Evolutionary conservation across 176 grass and related monocot species (phyloP), one percentile per base, ranked within the genome.

Genomic region (Raddia guianensis): DNA sequence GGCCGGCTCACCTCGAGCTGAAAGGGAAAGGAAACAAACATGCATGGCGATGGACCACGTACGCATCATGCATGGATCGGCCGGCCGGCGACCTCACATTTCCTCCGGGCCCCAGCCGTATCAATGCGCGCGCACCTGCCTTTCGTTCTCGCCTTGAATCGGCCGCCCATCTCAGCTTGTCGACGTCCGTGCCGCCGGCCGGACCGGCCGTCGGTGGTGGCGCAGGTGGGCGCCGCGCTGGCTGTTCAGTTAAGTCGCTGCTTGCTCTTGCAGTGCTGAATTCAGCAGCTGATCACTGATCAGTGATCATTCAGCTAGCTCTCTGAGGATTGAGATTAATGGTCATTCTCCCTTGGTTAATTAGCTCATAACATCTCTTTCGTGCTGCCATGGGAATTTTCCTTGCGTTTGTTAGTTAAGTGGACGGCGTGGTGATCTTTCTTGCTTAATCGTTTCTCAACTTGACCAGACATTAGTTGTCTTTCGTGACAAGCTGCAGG

Each of bases 11-110:
- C 14, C 49, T 69, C 15, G 10, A 66, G 77, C 66, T 82, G 82
- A 88, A 88, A 91, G 82, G 85, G 89, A 91, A 85, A 91, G 89
- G 89, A 91, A 91, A 91, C 89, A 62, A 79, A 85, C 66, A 82
- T 66, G 8, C 66, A 82, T 66, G 8, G 42, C 27, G 19, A 27
- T 85, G 89, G 85, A 88, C 89, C 85, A 88, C 89, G 46, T 43
- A 81, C 48, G 66, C 63, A 73, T 73, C 27, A 27, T 27, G 27
- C 27, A 27, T 27, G 27, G 27, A 27, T 27, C 27, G 27, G 27
- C 27, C 27, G 27, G 27, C 27, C 37, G 37, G 37, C 4, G 50
- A 42, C 70, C 77, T 57, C 83, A 62, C 70, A 49, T 56, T 71
- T 84, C 84, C 84, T 81, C 37, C 42, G 14, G 50, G 77, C 81